Evolutionary conservation across 768 basidiomycete genomes (phyloP).

Genomic region (Saitozyma podzolica): DNA sequence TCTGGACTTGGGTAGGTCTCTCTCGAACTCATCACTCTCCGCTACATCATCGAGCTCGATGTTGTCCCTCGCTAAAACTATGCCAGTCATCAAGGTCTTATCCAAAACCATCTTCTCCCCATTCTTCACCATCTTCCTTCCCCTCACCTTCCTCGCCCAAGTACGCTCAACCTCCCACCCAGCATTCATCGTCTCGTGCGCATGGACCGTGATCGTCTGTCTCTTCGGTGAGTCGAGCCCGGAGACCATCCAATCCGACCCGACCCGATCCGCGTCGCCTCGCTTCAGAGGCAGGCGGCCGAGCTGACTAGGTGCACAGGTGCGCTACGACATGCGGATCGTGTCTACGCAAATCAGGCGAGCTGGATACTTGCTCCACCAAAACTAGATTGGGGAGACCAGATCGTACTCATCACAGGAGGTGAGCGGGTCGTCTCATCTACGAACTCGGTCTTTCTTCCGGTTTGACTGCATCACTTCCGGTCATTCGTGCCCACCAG

Average conservation of each 20-base stretch:
- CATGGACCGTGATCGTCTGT: constrained; percentile 65
- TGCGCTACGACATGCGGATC: constrained; percentile 69
- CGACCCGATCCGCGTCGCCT: too few species aligned
- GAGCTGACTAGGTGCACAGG: constrained; percentile 55
- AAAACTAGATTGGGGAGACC: constrained; percentile 78
- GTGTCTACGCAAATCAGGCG: constrained; percentile 72
- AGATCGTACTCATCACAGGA: constrained; percentile 87
- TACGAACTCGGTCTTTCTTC: too few species aligned
- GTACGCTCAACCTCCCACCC: constrained; percentile 60
- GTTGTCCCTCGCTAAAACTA: too few species aligned
- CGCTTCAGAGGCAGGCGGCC: neutral
- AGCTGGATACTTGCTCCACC: constrained; percentile 62
- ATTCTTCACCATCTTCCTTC: constrained; percentile 78
- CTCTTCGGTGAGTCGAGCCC: constrained; percentile 63
- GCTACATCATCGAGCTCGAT: too few species aligned
- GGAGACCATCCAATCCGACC: too few species aligned
- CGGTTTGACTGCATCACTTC: too few species aligned
- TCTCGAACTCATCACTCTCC: too few species aligned
- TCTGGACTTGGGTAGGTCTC: too few species aligned
- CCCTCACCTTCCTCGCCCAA: constrained; percentile 74
- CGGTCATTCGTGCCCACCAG: too few species aligned
- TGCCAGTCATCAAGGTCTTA: constrained; percentile 71
- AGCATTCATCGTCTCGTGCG: constrained; percentile 57
- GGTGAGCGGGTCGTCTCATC: constrained; percentile 57
- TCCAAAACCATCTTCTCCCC: constrained; percentile 79